Evolutionary conservation across 352 stramenopile species (phyloP).

Genomic region (Salisapilia sapeloensis): DNA sequence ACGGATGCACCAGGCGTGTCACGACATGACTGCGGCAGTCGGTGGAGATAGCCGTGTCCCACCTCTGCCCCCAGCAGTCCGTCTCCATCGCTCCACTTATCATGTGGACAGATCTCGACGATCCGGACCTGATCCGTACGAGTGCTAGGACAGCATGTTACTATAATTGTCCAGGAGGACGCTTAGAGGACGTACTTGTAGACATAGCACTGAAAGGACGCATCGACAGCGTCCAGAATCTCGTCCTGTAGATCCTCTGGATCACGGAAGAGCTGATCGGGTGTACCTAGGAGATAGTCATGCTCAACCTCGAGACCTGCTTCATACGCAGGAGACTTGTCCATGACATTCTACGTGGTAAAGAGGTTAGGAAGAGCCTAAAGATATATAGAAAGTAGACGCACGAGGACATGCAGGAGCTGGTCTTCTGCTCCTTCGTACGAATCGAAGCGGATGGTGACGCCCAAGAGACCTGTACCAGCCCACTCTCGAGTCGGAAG

Average conservation of each 20-base stretch:
- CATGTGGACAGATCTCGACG: constrained; percentile 66
- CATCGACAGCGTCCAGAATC: constrained; percentile 79
- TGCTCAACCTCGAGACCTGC: constrained; percentile 77
- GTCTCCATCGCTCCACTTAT: constrained; percentile 81
- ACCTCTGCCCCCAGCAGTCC: constrained; percentile 90
- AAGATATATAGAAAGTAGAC: constrained; percentile 2
- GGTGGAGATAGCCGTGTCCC: constrained; percentile 91
- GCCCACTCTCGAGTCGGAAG: constrained; percentile 86
- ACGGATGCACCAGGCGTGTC: constrained; percentile 42
- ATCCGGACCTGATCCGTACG: constrained; percentile 87
- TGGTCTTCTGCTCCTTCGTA: constrained; percentile 92
- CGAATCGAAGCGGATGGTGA: constrained; percentile 96
- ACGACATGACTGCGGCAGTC: constrained; percentile 66
- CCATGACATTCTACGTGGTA: constrained; percentile 50
- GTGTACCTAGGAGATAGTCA: constrained; percentile 93
- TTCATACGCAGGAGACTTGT: constrained; percentile 77
- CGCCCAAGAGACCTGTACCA: constrained; percentile 89
- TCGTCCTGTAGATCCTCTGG: constrained; percentile 81
- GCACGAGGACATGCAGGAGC: constrained; percentile 86
- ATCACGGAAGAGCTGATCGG: constrained; percentile 72
- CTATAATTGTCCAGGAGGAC: too few species aligned
- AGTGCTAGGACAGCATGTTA: constrained; percentile 21
- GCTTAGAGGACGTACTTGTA: constrained; percentile 87
- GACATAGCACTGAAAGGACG: constrained; percentile 93
- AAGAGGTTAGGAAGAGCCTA: background rate